Percentiles rank a stretch among this genome's conserved stretches.
Conservation (phyloP, 805 yeast species). For the Pichia deserticola region DNA sequence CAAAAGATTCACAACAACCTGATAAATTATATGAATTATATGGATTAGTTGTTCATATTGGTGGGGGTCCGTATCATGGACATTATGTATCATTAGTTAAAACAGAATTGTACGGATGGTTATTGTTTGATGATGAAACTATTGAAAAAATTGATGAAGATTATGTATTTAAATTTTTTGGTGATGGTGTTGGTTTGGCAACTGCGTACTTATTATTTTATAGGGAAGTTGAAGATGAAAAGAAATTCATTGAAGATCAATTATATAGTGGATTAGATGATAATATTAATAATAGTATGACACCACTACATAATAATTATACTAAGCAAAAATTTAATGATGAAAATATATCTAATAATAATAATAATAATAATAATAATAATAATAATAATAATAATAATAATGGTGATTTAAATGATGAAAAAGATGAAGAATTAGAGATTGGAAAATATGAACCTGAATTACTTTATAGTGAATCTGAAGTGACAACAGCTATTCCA, state of each 20-base stretch:
- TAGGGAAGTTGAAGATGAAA: slow-evolving; percentile 44
- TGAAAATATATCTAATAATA: background rate
- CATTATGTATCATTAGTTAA: slow-evolving; percentile 87
- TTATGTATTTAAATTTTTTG: slow-evolving; percentile 79
- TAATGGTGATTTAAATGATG: background rate
- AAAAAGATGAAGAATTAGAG: background rate
- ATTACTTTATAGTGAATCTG: background rate
- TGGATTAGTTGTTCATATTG: slow-evolving; percentile 87
- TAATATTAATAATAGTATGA: slow-evolving; percentile 3
- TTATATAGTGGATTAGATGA: slow-evolving; percentile 26
- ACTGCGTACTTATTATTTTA: slow-evolving; percentile 89
- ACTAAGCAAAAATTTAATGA: background rate
- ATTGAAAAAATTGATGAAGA: slow-evolving; percentile 82
- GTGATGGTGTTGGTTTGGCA: slow-evolving; percentile 80
- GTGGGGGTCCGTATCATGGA: slow-evolving; percentile 97
- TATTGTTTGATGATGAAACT: slow-evolving; percentile 90
- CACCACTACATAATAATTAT: background rate
- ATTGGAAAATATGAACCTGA: background rate
- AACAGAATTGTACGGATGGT: slow-evolving; percentile 75
- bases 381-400: no score
- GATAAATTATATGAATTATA: slow-evolving; percentile 70
- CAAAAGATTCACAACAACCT: slow-evolving; percentile 43
- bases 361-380: background rate
- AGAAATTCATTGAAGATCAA: slow-evolving; percentile 22
- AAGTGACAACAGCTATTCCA: background rate